Evolutionary conservation across 345 rosid genomes (phyloP).

Genomic region (Anacardium occidentale): DNA sequence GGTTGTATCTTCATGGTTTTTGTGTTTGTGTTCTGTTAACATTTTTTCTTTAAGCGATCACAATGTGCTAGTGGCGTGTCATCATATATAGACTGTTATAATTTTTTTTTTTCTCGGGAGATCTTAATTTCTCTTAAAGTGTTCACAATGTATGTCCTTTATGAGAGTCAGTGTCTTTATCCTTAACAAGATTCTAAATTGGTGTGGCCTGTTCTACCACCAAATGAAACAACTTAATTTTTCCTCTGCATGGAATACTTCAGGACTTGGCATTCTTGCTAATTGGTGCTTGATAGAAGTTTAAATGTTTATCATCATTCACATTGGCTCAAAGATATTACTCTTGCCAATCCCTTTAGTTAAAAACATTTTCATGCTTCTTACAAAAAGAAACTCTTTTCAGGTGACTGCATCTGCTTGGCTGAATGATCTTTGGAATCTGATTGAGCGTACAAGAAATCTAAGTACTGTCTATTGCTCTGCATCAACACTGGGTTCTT

Average conservation of each 20-base stretch:
- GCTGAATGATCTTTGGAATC: conserved; percentile 90
- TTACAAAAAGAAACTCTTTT: no score
- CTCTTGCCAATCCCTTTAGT: background rate
- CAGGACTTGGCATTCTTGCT: background rate
- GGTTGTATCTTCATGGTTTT: background rate
- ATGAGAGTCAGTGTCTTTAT: background rate
- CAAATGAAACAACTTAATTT: background rate
- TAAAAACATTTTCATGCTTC: no score
- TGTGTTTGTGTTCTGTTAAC: background rate
- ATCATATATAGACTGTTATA: no score
- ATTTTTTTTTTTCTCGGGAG: background rate
- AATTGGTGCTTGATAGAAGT: background rate
- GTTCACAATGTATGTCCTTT: background rate
- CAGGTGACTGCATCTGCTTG: conserved; percentile 38
- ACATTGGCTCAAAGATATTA: background rate
- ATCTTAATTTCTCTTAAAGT: background rate
- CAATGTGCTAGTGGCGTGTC: background rate
- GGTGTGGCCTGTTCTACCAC: background rate
- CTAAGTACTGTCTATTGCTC: conserved; percentile 91
- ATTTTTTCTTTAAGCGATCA: background rate
- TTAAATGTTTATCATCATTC: conserved; percentile 2
- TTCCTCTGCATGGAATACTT: background rate
- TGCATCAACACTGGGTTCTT: conserved; percentile 85
- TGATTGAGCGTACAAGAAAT: conserved; percentile 78
- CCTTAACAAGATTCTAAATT: background rate